Conservation (phyloP, 2,329 filamentous ascomycete genomes). For the Cladosporium austrohemisphaericum region DNA sequence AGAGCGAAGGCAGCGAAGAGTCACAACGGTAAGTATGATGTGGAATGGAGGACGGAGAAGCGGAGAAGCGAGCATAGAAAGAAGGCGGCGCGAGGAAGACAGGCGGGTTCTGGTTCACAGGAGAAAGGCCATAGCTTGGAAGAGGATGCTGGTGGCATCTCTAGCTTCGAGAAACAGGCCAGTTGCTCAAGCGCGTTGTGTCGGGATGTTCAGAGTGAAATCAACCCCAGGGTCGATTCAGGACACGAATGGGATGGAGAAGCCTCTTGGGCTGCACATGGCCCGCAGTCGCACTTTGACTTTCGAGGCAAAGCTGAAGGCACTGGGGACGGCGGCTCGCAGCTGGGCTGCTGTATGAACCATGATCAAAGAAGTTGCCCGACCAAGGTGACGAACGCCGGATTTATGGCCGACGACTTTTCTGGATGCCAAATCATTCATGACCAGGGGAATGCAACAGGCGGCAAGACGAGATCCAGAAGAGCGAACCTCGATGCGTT, state of each 20-base stretch:
- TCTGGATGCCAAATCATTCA: background rate
- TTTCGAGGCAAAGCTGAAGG: background rate
- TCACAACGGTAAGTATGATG: background rate
- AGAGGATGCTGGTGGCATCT: background rate
- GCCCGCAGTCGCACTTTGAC: background rate
- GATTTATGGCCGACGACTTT: background rate
- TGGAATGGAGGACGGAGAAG: background rate
- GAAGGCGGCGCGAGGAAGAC: background rate
- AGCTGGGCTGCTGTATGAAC: background rate
- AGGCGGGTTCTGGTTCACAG: background rate
- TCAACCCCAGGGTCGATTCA: background rate
- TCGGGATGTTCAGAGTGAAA: background rate
- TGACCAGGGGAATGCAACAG: background rate
- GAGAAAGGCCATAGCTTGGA: background rate
- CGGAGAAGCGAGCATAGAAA: background rate
- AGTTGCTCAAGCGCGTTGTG: background rate
- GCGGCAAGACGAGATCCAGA: background rate
- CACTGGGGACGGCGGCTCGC: background rate
- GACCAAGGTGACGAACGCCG: background rate
- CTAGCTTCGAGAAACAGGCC: background rate
- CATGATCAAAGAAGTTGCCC: background rate
- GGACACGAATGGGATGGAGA: background rate
- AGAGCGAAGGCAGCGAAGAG: background rate
- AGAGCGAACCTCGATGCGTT: background rate
- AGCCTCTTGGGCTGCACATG: background rate